Conservation (phyloP, 345 rosid species). For the Schrenkiella parvula region DNA sequence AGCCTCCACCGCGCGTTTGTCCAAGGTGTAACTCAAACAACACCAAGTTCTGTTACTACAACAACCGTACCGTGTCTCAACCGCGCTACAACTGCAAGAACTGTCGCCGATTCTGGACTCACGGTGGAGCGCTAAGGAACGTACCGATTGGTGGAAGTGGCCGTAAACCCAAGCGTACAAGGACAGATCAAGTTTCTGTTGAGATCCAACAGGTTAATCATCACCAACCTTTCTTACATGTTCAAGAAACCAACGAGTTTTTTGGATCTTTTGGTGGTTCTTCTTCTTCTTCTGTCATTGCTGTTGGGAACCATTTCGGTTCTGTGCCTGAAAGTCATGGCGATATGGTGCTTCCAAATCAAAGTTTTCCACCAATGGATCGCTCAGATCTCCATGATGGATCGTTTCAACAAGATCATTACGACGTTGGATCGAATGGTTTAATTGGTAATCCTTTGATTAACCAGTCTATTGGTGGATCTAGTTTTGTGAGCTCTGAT, state of each 20-base stretch:
- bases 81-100: conserved; percentile 24
- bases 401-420: neutral
- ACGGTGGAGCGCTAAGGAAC: conserved; percentile 19
- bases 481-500: neutral
- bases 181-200: neutral
- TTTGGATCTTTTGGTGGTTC: neutral
- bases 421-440: conserved; percentile 7
- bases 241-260: conserved; percentile 4
- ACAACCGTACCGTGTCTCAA: conserved; percentile 18
- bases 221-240: neutral
- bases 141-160: conserved; percentile 22
- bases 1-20: conserved; percentile 9
- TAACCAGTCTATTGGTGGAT: neutral
- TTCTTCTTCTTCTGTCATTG: neutral
- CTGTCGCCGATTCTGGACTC: conserved; percentile 30
- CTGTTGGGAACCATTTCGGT: neutral
- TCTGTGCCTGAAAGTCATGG: neutral
- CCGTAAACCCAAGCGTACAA: neutral
- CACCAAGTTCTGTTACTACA: conserved; percentile 26
- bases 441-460: neutral
- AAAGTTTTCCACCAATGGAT: neutral
- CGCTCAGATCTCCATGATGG: neutral
- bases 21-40: conserved; percentile 17
- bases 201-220: neutral
- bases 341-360: neutral